These are phyloP conservation scores for Boletus reticulatus DNA, from an alignment of 768 basidiomycete species.

Conservation along the genomic window DNA sequence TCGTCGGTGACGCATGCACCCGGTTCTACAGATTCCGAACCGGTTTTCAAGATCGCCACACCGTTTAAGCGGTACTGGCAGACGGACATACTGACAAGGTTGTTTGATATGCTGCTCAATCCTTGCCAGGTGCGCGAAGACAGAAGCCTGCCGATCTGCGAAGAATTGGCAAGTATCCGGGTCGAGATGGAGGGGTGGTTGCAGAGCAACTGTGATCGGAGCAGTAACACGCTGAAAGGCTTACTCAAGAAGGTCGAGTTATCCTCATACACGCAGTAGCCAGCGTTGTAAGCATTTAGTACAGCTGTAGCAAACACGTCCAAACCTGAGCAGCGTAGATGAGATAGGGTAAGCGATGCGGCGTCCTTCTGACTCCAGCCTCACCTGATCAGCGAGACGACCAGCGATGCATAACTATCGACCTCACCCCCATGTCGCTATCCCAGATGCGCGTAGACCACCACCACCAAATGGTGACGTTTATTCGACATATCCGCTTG, in stretches of 20 bases:
- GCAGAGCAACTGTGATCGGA: constrained; percentile 81
- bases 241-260: constrained; percentile 80
- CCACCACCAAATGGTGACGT: constrained; percentile 29
- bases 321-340: constrained; percentile 20
- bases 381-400: background rate
- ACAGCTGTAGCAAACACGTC: constrained; percentile 8
- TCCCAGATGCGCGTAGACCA: constrained; percentile 37
- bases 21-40: constrained; percentile 30
- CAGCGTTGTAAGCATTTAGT: background rate
- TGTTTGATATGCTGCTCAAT: constrained; percentile 89
- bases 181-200: constrained; percentile 88
- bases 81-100: constrained; percentile 72
- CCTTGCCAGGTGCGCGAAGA: constrained; percentile 58
- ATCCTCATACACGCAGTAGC: constrained; percentile 36
- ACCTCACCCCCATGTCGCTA: constrained; percentile 36
- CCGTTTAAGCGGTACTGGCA: constrained; percentile 98
- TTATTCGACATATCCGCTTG: constrained; percentile 32
- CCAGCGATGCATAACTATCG: constrained; percentile 28
- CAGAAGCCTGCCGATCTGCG: constrained; percentile 66
- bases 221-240: constrained; percentile 75
- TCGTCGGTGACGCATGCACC: constrained; percentile 45
- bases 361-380: background rate
- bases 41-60: constrained; percentile 62
- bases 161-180: constrained; percentile 63
- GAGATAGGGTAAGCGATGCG: constrained; percentile 14